Evolutionary conservation across 495 filamentous ascomycete genomes (phyloP).

Genomic region (Penicillium parvum): DNA sequence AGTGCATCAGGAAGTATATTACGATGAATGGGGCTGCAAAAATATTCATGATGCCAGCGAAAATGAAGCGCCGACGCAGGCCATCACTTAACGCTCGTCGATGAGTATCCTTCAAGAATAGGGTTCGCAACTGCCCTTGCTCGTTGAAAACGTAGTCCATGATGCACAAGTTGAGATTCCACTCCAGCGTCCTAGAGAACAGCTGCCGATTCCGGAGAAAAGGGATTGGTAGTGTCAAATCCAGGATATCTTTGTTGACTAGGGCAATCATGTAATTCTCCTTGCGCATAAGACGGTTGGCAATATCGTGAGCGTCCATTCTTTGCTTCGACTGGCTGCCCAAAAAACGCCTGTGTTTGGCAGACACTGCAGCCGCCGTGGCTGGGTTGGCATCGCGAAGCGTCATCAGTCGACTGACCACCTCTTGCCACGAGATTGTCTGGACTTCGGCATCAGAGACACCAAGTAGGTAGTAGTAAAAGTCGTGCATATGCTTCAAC

Average conservation of each 20-base stretch:
- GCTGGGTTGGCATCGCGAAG: slow-evolving; percentile 81
- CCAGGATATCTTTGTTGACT: slow-evolving; percentile 92
- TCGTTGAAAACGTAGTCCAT: slow-evolving; percentile 93
- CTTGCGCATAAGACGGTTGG: slow-evolving; percentile 91
- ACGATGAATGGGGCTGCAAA: slow-evolving; percentile 80
- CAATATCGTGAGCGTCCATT: slow-evolving; percentile 95
- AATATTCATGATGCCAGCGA: slow-evolving; percentile 81
- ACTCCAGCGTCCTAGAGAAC: slow-evolving; percentile 78
- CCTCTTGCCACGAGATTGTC: slow-evolving; percentile 92
- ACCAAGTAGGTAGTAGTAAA: slow-evolving; percentile 79
- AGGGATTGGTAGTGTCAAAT: slow-evolving; percentile 80
- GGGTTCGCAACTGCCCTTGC: slow-evolving; percentile 71
- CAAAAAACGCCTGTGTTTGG: slow-evolving; percentile 61
- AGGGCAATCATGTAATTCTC: slow-evolving; percentile 96
- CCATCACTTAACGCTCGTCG: slow-evolving; percentile 72
- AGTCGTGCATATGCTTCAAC: slow-evolving; percentile 77
- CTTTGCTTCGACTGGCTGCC: slow-evolving; percentile 89
- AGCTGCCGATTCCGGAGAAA: slow-evolving; percentile 73
- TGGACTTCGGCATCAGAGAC: slow-evolving; percentile 92
- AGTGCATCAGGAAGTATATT: slow-evolving; percentile 75
- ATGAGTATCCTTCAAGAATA: slow-evolving; percentile 78
- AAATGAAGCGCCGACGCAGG: slow-evolving; percentile 69
- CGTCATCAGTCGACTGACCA: slow-evolving; percentile 84
- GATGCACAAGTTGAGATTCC: slow-evolving; percentile 83
- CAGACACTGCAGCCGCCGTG: slow-evolving; percentile 64